phyloP scores from a whole-genome alignment of 805 yeast species.

The Candida chilensis region DNA sequence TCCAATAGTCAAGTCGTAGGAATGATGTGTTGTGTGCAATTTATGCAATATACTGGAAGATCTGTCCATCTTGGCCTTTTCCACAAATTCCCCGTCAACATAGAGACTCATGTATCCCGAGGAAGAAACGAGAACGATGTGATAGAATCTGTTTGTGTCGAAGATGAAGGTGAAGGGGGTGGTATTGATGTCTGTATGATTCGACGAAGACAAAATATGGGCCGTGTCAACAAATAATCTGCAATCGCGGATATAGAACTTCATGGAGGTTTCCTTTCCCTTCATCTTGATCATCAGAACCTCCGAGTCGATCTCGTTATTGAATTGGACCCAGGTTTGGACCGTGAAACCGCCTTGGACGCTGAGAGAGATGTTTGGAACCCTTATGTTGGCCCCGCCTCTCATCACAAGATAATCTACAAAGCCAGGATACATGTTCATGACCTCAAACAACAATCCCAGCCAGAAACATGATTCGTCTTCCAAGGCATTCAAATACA shows the following conservation, averaged over 20 bases:
- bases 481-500: neutral
- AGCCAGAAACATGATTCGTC: too few relatives aligned
- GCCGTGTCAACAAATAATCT: slow-evolving; percentile 12
- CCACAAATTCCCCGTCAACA: slow-evolving; percentile 39
- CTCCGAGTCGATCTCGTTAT: slow-evolving; percentile 3
- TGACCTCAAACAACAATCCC: too few relatives aligned
- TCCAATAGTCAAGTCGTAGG: slow-evolving; percentile 3
- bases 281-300: slow-evolving; percentile 1
- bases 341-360: too few relatives aligned
- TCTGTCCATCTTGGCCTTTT: slow-evolving; percentile 17
- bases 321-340: slow-evolving; percentile 29
- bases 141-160: slow-evolving; percentile 10
- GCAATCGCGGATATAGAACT: neutral
- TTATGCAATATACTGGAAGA: slow-evolving; percentile 21
- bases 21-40: slow-evolving; percentile 19
- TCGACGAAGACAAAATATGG: slow-evolving; percentile 9
- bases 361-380: too few relatives aligned
- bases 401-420: too few relatives aligned
- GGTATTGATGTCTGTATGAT: slow-evolving; percentile 14
- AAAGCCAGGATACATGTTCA: too few relatives aligned
- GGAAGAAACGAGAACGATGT: slow-evolving; percentile 1
- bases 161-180: slow-evolving; percentile 25
- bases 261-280: neutral
- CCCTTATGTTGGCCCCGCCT: too few relatives aligned
- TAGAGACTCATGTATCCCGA: slow-evolving; percentile 30